Conservation (phyloP, 2,329 filamentous ascomycete genomes). For the Orbilia ellipsospora region DNA sequence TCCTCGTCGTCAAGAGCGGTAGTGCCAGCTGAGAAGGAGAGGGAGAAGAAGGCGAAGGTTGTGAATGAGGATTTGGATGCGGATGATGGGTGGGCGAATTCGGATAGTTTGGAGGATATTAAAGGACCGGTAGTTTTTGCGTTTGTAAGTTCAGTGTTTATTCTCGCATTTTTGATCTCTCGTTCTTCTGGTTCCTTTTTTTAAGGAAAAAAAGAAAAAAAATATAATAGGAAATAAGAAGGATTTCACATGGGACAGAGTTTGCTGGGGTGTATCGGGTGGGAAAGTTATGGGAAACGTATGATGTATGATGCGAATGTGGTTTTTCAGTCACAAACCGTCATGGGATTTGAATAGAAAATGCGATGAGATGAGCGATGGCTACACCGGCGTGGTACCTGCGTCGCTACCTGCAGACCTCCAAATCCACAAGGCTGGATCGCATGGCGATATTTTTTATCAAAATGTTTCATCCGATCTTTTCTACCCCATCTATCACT, state of each 20-base stretch:
- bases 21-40: constrained; percentile 58
- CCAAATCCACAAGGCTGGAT: constrained; percentile 35
- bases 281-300: background rate
- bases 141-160: constrained; percentile 41
- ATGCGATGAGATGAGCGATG: constrained; percentile 33
- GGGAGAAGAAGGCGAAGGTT: constrained; percentile 44
- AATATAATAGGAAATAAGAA: constrained; percentile 1
- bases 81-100: constrained; percentile 85
- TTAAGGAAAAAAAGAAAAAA: background rate
- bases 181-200: too few species aligned
- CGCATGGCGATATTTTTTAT: constrained; percentile 15
- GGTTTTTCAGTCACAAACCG: background rate
- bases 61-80: constrained; percentile 62
- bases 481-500: constrained; percentile 13
- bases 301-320: too few species aligned
- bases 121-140: constrained; percentile 53
- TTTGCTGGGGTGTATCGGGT: constrained; percentile 5
- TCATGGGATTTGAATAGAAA: constrained; percentile 34
- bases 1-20: constrained; percentile 49
- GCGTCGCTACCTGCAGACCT: constrained; percentile 42
- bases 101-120: constrained; percentile 50
- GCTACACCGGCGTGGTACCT: constrained; percentile 26
- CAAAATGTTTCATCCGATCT: constrained; percentile 52
- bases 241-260: background rate
- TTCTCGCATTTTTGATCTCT: background rate